Base-by-base conservation (phyloP, 2,329 filamentous ascomycete species). In the Sporothrix brasiliensis region DNA sequence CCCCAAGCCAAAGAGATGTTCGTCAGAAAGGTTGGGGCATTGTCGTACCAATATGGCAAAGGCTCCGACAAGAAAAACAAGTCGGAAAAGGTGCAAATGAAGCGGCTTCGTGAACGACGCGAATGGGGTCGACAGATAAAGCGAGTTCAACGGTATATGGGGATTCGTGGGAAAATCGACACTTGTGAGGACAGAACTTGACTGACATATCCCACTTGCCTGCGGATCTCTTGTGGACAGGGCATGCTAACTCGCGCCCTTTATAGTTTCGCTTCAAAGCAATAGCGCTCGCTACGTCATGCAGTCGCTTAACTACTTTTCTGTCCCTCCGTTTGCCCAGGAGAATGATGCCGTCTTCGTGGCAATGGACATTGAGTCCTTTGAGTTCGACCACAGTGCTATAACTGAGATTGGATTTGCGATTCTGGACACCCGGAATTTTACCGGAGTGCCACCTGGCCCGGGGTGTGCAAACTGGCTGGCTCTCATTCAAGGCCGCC, bases 401-500 rank as follows among this genome's bases (percentile, higher is more conserved):
- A 85, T 98, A 71, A 97, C 94, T 0, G 95, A 99, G 79, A 84
- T 99, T 52, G 95, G 95, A 0, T 83, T 99, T 53, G 90, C 92
- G 1, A 89, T 90, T 2, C 83, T 98, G 0, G 93, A 98, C 77
- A 93, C 91, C 0, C 75, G 79, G 4, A 79, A 85, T 50, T 77
- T 93, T 27, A 75, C 79, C 0, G 80, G 78, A 9, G 72, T 88
- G 0, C 76, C 86, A 0, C 91, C 92, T 2, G 92, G 92, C 0
- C 75, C 81, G 2, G 79, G 82, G 34, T 92, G 89, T 3, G 75
- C 81, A 53, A 84, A 88, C 50, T 97, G 94, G 93, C 86, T 87
- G 73, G 75, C 81, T 0, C 79, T 84, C 67, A 91, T 97, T 73
- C 82, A 87, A 41, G 87, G 86, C 14, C 86, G 90, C 34, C 95